Conservation (phyloP, 108 stramenopile genomes). For the Chaetoceros muelleri region DNA sequence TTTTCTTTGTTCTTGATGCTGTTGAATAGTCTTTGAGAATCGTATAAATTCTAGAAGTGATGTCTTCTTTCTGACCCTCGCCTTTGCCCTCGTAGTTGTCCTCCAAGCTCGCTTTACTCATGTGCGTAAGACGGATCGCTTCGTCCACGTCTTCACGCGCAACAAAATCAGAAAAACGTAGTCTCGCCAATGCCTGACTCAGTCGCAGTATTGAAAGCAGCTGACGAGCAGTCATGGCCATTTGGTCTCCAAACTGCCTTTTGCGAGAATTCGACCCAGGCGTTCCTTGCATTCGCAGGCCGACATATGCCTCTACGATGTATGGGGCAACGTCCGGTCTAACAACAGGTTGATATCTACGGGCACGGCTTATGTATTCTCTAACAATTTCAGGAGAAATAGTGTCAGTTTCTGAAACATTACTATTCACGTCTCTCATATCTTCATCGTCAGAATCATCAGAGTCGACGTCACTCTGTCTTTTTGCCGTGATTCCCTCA, state of each 20-base stretch:
- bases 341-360: constrained; percentile 83
- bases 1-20: constrained; percentile 22
- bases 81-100: constrained; percentile 18
- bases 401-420: constrained; percentile 20
- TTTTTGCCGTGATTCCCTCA: constrained; percentile 46
- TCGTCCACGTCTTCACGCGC: constrained; percentile 97
- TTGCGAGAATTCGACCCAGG: constrained; percentile 29
- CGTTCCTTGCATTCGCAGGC: constrained; percentile 69
- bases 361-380: constrained; percentile 90
- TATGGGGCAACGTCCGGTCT: constrained; percentile 88
- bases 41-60: constrained; percentile 61
- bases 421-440: constrained; percentile 4
- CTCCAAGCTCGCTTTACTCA: constrained; percentile 72
- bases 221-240: constrained; percentile 95
- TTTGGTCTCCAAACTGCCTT: constrained; percentile 71
- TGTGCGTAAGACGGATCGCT: constrained; percentile 90
- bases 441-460: constrained; percentile 16
- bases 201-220: constrained; percentile 94
- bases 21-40: constrained; percentile 68
- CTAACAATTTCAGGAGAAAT: constrained; percentile 77
- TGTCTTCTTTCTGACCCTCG: constrained; percentile 43
- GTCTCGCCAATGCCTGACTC: constrained; percentile 89
- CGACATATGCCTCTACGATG: constrained; percentile 96
- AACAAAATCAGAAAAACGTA: constrained; percentile 88
- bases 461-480: constrained; percentile 22